phyloP scores from a whole-genome alignment of 352 stramenopile genomes.

The Peronosclerospora sorghi region DNA sequence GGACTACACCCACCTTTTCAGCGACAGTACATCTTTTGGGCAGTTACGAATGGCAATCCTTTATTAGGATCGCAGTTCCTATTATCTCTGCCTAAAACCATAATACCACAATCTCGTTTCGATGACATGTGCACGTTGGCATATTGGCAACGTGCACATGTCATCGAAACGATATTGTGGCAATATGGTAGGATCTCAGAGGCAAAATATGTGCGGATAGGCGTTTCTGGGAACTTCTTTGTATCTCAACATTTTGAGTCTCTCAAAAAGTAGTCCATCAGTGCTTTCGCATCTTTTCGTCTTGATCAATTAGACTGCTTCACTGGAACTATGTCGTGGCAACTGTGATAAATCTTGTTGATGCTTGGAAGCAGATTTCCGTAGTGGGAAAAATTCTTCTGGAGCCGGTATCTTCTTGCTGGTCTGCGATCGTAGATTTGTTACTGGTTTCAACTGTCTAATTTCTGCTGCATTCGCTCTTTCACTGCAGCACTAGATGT shows the following conservation, averaged over 20 bases:
- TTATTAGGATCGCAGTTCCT: conserved; percentile 6
- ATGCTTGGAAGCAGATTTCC: too few species aligned
- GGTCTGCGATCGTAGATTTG: conserved; percentile 2
- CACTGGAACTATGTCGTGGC: conserved; percentile 7
- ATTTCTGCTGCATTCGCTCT: conserved; percentile 13
- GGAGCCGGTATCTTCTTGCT: conserved; percentile 8
- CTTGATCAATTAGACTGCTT: conserved; percentile 11
- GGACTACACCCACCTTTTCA: conserved; percentile 30
- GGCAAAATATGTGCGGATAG: conserved; percentile 43
- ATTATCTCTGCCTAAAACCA: conserved; percentile 13
- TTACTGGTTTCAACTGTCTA: conserved; percentile 13
- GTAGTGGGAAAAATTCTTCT: conserved; percentile 12
- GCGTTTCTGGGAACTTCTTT: conserved; percentile 21
- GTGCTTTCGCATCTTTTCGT: conserved; percentile 23
- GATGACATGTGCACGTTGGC: too few species aligned
- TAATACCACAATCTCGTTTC: too few species aligned
- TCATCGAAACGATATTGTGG: conserved; percentile 32
- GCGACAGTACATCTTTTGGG: conserved; percentile 49
- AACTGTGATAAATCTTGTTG: too few species aligned
- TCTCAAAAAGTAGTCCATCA: conserved; percentile 65
- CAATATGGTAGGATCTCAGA: conserved; percentile 6
- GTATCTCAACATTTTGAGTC: conserved; percentile 39
- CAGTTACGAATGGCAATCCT: conserved; percentile 16
- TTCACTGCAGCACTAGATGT: conserved; percentile 23
- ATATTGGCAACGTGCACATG: conserved; percentile 28